Base-by-base conservation (phyloP, 768 basidiomycete species). In the Crassisporium funariophilum region DNA sequence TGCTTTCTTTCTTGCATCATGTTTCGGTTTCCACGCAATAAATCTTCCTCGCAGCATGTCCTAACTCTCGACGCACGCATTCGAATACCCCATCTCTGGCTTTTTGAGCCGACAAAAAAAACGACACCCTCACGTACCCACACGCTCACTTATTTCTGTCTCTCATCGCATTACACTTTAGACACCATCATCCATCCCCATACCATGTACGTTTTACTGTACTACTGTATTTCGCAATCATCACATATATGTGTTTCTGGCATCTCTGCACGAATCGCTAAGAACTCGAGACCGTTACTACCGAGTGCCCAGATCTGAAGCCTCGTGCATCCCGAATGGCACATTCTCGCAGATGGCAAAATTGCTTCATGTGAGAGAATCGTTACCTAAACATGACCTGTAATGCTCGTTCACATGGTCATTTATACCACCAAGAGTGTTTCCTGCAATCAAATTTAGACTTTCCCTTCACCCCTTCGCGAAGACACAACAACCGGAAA, bases 401-500 rank as follows among this genome's bases (percentile, higher is more conserved):
- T 37, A 38, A 22, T 25, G 43, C 20, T 36, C 31, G 17, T 15
- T 44, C 41, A 44, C 35, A 38, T 39, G 42, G 17, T 42, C 35
- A 24, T 31, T 36, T 43, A n/a, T n/a, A n/a, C n/a, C n/a, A n/a
- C n/a, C n/a, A n/a, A n/a, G n/a, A n/a, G n/a, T n/a, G n/a, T n/a
- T n/a, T 44, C 24, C 35, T 38, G 17, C 40, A 41, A 25, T 54
- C 55, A 54, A 29, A 55, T 52, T 35, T 16, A 36, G 17, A 37
- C 21, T 35, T 36, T 39, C 48, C 43, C 39, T 25, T 31, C 17
- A 34, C 31, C 15, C 37, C 43, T 41, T 34, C 39, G 36, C 22
- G 59, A 53, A 53, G 47, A 24, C 40, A 53, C 47, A 53, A 53
- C 52, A 53, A 10, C 27, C 15, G 25, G 52, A 44, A 53, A 53